Evolutionary conservation across 2,329 filamentous ascomycete species (phyloP), one percentile per base, ranked within the genome.

Genomic region (Sporothrix schenckii): DNA sequence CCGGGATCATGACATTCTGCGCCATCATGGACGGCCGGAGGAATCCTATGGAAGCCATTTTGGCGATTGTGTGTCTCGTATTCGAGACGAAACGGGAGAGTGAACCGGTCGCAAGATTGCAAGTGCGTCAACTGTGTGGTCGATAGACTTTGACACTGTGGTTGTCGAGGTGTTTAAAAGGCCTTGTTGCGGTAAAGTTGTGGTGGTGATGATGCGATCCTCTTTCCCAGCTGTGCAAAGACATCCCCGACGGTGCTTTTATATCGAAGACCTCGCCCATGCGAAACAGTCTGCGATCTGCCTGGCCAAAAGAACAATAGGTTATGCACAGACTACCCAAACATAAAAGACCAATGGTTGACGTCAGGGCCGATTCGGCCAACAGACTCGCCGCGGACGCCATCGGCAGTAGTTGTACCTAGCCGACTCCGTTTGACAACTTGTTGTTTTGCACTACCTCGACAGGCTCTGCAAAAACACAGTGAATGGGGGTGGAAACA

Each of bases 1-100:
- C 68, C 2, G 76, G n/a, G n/a, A 63, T 75, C 9, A 77, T 77
- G 63, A 76, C 77, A n/a, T 68, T 27, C 70, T 77, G 75, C 4
- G 72, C 71, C n/a, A 72, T 56, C 21, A 66, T 16, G 14, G 72
- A 61, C 21, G 68, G 70, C 6, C 70, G 65, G 11, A 68, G 4
- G 19, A 52, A 68, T n/a, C 39, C 56, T n/a, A 27, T 9, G 10
- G 50, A 39, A 34, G 69, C 69, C 71, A 72, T 72, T 54, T 11
- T 50, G 68, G 41, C 10, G 44, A 11, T 19, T 16, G 21, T 10
- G 34, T 44, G 56, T 14, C 19, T 3, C 6, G 19, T 21, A 50
- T 10, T 44, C 11, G 41, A 16, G 16, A 9, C 16, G 49, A n/a
- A n/a, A 21, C 9, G 19, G 5, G 49, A 50, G 16, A 19, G 10